Evolutionary conservation across 2,329 filamentous ascomycete species (phyloP), one percentile per base, ranked within the genome.

Genomic region (Ceratocystis cubensis): DNA sequence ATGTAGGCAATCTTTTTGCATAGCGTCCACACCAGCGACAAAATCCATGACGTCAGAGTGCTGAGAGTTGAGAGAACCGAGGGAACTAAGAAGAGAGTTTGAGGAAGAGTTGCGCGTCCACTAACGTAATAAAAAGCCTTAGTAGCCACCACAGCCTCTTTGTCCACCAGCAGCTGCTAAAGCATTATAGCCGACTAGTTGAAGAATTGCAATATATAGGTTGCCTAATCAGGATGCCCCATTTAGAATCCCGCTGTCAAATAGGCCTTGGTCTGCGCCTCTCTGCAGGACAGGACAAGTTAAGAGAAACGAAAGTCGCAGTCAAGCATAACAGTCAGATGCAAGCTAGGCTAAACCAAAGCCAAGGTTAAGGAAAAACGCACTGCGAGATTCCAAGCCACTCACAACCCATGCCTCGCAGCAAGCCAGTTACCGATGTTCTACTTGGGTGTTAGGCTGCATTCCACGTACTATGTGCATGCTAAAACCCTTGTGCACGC

Each of bases 231-330:
- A 59, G 56, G 10, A n/a, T 22, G 28, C 56, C 56, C 37, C 10
- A 41, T 37, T 10, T 59, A 8, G 56, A n/a, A 33, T 59, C 28
- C 56, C 28, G 56, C 28, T 59, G 53, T 59, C 53, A 59, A 59
- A 33, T 3, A 5, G 53, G 53, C 17, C 17, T 59, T 59, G 5
- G 53, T 25, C 53, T 59, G 53, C 53, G 53, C 53, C 53, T 59
- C 53, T 33, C n/a, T 59, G 53, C 28, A 59, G 28, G 56, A 59
- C 17, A 59, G 28, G 56, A 59, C 28, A 17, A 37, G 30, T 37
- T 20, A 20, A 59, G 56, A 41, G 37, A 41, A 5, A 41, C 10
- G 37, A 37, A 37, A 37, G 37, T 5, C 37, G 4, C 3, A 41
- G 37, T 4, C 37, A 15, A 25, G 15, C 22, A 25, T 25, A 25